Evolutionary conservation across 2,329 filamentous ascomycete species (phyloP).

Genomic region (Fusarium oxysporum): DNA sequence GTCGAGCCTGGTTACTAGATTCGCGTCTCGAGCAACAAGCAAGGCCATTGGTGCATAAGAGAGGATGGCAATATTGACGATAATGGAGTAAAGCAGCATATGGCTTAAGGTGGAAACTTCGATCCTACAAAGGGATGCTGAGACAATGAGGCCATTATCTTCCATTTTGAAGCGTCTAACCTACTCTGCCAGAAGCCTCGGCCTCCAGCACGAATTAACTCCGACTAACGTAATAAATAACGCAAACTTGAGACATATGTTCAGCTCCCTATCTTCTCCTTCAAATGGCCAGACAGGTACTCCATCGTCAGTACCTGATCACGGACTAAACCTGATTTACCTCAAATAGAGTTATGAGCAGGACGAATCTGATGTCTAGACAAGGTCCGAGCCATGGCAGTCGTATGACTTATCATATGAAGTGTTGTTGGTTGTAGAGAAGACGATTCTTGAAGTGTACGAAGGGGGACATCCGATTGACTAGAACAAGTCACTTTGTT

Average conservation of each 20-base stretch:
- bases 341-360: not conserved
- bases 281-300: not conserved
- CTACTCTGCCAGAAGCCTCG: accelerated
- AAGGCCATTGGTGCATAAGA: not conserved
- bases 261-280: not conserved
- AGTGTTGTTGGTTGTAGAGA: not conserved
- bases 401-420: accelerated
- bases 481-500: not conserved
- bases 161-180: accelerated
- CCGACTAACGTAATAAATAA: not conserved
- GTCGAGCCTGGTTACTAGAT: not conserved
- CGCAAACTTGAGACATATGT: accelerated
- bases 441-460: not conserved
- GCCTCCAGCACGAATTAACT: accelerated
- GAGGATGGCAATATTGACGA: accelerated
- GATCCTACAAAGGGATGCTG: no score
- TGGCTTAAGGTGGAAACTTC: accelerated
- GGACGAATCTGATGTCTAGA: not conserved
- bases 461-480: not conserved
- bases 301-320: not conserved
- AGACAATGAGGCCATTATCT: no score
- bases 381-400: accelerated
- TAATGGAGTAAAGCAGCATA: not conserved
- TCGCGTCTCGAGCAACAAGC: not conserved
- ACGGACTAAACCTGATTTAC: accelerated